Evolutionary conservation across 139 green algal species (phyloP).

Genomic region (Choricystis sp.): DNA sequence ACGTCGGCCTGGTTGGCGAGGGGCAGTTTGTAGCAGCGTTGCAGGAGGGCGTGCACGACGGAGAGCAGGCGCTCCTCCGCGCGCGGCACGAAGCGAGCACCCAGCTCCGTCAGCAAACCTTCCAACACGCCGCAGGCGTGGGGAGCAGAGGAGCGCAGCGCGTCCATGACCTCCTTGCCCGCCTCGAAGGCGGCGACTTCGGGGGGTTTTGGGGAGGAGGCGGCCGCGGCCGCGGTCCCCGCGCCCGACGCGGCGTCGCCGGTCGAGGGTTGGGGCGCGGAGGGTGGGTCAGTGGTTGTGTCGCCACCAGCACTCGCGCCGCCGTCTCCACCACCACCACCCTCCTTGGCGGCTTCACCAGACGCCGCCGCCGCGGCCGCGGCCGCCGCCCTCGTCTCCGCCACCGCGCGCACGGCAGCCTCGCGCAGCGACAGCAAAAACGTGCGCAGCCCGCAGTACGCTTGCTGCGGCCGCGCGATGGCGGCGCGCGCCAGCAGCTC

Average conservation of each 20-base stretch:
- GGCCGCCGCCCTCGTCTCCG: conserved; percentile 10
- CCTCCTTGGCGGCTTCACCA: background rate
- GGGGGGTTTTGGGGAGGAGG: background rate
- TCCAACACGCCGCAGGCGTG: conserved; percentile 20
- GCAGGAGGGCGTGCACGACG: conserved; percentile 84
- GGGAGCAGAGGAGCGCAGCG: conserved; percentile 17
- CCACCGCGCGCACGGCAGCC: conserved; percentile 27
- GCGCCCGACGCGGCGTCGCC: conserved; percentile 2
- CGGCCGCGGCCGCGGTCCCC: background rate
- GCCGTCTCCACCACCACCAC: too few species aligned
- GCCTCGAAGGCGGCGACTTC: background rate
- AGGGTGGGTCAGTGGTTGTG: too few species aligned
- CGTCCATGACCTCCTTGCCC: conserved; percentile 55
- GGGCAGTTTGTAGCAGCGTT: conserved; percentile 73
- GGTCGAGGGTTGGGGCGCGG: too few species aligned
- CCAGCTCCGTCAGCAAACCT: conserved; percentile 28
- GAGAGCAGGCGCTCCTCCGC: conserved; percentile 85
- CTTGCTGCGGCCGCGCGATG: conserved; percentile 43
- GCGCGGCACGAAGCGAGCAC: conserved; percentile 49
- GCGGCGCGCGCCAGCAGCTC: conserved; percentile 25
- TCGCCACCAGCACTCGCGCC: too few species aligned
- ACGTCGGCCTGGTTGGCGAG: conserved; percentile 41
- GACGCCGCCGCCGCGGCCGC: background rate
- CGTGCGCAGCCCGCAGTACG: conserved; percentile 82
- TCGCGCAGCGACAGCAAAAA: conserved; percentile 60